phyloP scores from a whole-genome alignment of 768 basidiomycete genomes.

The Mycena rosella region DNA sequence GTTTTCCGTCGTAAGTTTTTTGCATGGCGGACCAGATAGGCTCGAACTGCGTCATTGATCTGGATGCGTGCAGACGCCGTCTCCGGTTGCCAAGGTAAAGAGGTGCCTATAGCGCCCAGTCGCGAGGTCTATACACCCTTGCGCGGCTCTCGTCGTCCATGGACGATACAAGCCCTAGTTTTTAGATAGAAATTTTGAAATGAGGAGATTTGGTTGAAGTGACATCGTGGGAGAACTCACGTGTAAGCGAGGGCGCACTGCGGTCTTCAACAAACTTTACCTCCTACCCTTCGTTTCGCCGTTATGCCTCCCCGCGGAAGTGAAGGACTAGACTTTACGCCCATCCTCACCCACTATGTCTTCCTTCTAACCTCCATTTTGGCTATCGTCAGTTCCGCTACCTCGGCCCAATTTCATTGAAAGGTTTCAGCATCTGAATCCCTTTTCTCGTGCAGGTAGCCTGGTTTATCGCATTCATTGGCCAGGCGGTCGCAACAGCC shows the following conservation, averaged over 20 bases:
- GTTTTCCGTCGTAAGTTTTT: background rate
- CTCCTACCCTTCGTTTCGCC: slow-evolving; percentile 22
- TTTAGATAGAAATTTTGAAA: too few relatives aligned
- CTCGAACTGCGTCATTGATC: background rate
- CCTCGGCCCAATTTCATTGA: slow-evolving; percentile 3
- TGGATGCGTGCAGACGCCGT: too few relatives aligned
- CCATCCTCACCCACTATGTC: slow-evolving; percentile 85
- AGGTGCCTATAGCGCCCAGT: too few relatives aligned
- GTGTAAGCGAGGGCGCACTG: slow-evolving; percentile 34
- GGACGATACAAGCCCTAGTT: too few relatives aligned
- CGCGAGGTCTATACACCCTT: too few relatives aligned
- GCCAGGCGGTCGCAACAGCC: slow-evolving; percentile 75
- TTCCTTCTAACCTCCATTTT: slow-evolving; percentile 91
- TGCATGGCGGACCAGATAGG: background rate
- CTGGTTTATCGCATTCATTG: slow-evolving; percentile 85
- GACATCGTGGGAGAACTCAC: slow-evolving; percentile 2
- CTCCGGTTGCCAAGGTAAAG: too few relatives aligned
- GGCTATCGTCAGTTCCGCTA: slow-evolving; percentile 70
- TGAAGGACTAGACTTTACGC: slow-evolving; percentile 87
- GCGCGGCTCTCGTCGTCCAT: too few relatives aligned
- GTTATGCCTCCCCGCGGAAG: slow-evolving; percentile 68
- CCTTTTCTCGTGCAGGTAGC: slow-evolving; percentile 65
- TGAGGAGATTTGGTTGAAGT: background rate
- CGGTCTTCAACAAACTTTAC: slow-evolving; percentile 31
- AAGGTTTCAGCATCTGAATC: too few relatives aligned